Evolutionary conservation across 1,139 yeast genomes (phyloP), one percentile per base, ranked within the genome.

Genomic region (Geotrichum europaeum): DNA sequence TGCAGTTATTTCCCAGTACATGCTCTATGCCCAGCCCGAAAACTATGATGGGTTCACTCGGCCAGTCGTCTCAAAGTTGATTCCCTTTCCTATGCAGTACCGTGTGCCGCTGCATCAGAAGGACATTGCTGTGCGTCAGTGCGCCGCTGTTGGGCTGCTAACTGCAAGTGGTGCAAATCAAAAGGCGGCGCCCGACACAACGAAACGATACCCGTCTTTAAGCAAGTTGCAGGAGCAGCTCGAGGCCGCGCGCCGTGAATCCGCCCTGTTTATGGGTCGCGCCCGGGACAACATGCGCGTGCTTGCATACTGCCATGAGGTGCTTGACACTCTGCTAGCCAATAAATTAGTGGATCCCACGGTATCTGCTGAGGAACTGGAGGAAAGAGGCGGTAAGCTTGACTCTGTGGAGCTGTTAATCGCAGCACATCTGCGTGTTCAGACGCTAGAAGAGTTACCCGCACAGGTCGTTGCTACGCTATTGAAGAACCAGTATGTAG

Each of bases 21-120:
- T 84, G 61, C 73, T 85, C 51, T 89, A 81, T 68, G 75, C 86
- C 56, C 81, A 85, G 65, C 77, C 80, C 40, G 76, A 75, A 43
- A 89, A 88, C 73, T 89, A 87, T 72, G 91, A 85, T 65, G 70
- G 76, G 18, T 83, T 80, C 62, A 83, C 92, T 1, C 77, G 95
- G 60, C 84, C 85, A 53, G 72, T 83, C 32, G 85, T 87, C 69
- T 76, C 81, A 47, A 67, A 75, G 3, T 78, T 84, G 64, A 75
- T 89, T 45, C 89, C 94, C 2, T 90, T 89, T 73, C 96, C 96
- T 4, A 84, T 89, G 86, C 92, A 89, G 82, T 89, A 89, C 72
- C 85, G 84, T 64, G 84, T 88, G 49, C 91, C 96, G 0, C 69
- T 86, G 61, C 77, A 78, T 55, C 80, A 82, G 63, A 78, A 82